Base-by-base conservation (phyloP, 1,284 basidiomycete genomes). In the Malassezia slooffiae region DNA sequence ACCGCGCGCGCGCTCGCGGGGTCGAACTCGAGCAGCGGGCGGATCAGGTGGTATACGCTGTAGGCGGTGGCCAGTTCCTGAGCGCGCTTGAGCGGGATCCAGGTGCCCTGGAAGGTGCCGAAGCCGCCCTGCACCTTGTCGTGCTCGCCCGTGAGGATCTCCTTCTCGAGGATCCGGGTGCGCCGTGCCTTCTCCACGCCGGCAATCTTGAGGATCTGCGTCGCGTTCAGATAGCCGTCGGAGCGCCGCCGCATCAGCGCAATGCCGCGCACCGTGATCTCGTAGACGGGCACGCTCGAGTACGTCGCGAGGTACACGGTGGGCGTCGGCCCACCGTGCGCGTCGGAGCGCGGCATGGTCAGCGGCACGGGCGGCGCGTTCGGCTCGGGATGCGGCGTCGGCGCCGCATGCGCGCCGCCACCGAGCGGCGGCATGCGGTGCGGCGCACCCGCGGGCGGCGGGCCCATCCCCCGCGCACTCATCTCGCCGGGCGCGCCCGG, bases 121-220 rank as follows among this genome's bases (percentile, higher is more conserved):
- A 96, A 97, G 30, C 93, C 93, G 36, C 93, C 93, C 71, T 99
- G 93, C 10, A 99, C 88, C 71, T 97, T 97, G 72, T 99, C 91
- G 71, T 97, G 90, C 71, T 87, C 83, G 39, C 90, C 90, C 34
- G 84, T 83, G 30, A 90, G 77, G 52, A 99, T 86, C 74, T 97
- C 91, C 71, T 91, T 93, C 74, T 97, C 93, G 27, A 97, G 77
- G 47, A 96, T 95, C 77, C 95, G 95, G 17, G 91, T 96, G 32
- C 93, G 78, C 29, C 84, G 79, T 3, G 88, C 89, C 73, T 99
- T 99, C 72, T 93, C 88, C 49, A 97, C 83, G 31, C 93, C 93
- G 7, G 93, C 93, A 31, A 97, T 90, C 73, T 99, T 99, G 64
- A 97, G 80, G 54, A 99, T 95, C 72, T 97, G 93, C 5, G 93